These are phyloP conservation scores for Fonsecaea monophora DNA, from an alignment of 2,329 filamentous ascomycete species.

Conservation along the genomic window DNA sequence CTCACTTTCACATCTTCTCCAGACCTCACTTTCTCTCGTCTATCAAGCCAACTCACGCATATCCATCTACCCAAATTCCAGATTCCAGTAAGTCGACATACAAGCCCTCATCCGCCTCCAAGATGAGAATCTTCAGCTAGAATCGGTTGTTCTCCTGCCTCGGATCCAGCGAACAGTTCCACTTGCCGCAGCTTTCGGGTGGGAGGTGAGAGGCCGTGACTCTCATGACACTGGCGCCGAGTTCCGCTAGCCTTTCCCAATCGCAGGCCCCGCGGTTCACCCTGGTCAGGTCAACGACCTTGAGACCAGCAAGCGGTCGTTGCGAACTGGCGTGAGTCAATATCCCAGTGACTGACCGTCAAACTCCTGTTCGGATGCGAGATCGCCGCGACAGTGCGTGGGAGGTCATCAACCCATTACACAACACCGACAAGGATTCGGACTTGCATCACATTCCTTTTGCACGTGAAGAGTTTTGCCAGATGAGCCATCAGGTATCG, in stretches of 20 bases:
- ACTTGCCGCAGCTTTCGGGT: too few species aligned
- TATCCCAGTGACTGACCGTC: too few species aligned
- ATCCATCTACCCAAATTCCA: too few species aligned
- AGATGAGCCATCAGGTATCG: conserved; percentile 16
- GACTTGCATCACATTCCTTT: not conserved
- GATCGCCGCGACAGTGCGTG: too few species aligned
- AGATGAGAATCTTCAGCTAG: conserved; percentile 52
- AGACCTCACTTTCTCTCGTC: too few species aligned
- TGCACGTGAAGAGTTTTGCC: conserved; percentile 19
- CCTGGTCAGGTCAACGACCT: conserved; percentile 57
- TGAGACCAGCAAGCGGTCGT: conserved; percentile 54
- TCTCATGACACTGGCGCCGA: conserved; percentile 56
- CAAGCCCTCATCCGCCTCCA: conserved; percentile 52
- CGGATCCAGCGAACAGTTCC: conserved; percentile 64
- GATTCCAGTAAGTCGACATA: too few species aligned
- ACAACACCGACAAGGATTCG: too few species aligned
- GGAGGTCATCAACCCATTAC: too few species aligned
- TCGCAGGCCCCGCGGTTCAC: conserved; percentile 53
- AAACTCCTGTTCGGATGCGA: too few species aligned
- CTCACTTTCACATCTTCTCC: too few species aligned
- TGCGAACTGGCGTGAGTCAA: conserved; percentile 40
- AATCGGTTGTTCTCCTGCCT: conserved; percentile 48
- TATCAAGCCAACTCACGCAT: too few species aligned
- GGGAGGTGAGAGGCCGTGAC: conserved; percentile 53
- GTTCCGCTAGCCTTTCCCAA: conserved; percentile 51